These are phyloP conservation scores for Coprinopsis marcescibilis DNA, from an alignment of 768 basidiomycete species.

Conservation along the genomic window DNA sequence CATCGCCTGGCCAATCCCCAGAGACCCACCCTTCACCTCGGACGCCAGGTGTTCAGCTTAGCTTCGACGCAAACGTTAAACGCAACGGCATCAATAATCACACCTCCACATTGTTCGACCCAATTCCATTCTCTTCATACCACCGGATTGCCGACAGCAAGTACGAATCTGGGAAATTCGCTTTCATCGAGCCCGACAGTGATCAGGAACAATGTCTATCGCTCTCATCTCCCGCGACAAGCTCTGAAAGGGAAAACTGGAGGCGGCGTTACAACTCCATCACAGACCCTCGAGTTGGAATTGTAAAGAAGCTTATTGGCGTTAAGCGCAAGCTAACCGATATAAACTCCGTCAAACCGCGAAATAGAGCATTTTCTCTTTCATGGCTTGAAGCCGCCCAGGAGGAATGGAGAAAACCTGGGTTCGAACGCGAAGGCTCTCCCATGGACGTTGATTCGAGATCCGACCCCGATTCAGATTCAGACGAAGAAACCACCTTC, in stretches of 20 bases:
- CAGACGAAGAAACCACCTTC: constrained; percentile 31
- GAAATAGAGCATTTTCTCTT: not conserved
- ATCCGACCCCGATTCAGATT: constrained; percentile 25
- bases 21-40: constrained; percentile 40
- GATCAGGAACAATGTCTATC: constrained; percentile 16
- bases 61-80: constrained; percentile 20
- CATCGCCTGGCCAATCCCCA: constrained; percentile 49
- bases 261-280: constrained; percentile 45
- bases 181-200: constrained; percentile 49
- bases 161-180: constrained; percentile 70
- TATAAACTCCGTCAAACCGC: not conserved
- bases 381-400: constrained; percentile 6
- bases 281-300: constrained; percentile 69
- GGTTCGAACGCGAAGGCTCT: constrained; percentile 15
- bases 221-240: constrained; percentile 15
- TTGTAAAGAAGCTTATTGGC: constrained; percentile 63
- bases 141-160: constrained; percentile 67
- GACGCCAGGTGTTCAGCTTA: constrained; percentile 50
- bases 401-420: constrained; percentile 26
- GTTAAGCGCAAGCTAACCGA: constrained; percentile 56
- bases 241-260: constrained; percentile 35
- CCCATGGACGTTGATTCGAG: not conserved
- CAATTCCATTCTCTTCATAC: constrained; percentile 65
- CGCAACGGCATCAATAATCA: constrained; percentile 17
- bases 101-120: constrained; percentile 46